Evolutionary conservation across 2,329 filamentous ascomycete species (phyloP).

Genomic region (Fusarium xyrophilum): DNA sequence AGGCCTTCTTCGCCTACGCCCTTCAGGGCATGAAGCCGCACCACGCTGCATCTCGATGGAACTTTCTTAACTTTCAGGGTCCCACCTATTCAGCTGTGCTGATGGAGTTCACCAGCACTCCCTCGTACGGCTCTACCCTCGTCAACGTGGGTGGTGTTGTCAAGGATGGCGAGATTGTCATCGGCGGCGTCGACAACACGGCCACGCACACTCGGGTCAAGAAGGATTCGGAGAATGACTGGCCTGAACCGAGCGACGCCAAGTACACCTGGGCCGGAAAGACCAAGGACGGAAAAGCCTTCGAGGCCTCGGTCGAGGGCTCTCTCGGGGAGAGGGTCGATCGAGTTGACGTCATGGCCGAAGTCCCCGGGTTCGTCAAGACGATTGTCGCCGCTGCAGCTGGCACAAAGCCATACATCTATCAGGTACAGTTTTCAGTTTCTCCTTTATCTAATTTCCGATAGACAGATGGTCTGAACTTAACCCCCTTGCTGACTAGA

Average conservation of each 20-base stretch:
- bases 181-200: conserved; percentile 70
- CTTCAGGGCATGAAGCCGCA: conserved; percentile 99
- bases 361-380: conserved; percentile 96
- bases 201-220: conserved; percentile 73
- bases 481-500: conserved; percentile 24
- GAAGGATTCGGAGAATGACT: conserved; percentile 79
- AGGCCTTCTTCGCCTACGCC: conserved; percentile 80
- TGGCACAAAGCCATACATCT: conserved; percentile 96
- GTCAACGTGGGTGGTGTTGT: conserved; percentile 85
- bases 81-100: conserved; percentile 85
- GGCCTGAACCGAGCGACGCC: conserved; percentile 82
- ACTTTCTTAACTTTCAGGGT: conserved; percentile 90
- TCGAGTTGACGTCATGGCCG: conserved; percentile 89
- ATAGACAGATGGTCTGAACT: conserved; percentile 6
- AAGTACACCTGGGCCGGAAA: conserved; percentile 81
- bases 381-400: conserved; percentile 85
- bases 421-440: conserved; percentile 70
- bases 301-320: conserved; percentile 74
- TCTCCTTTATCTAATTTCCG: conserved; percentile 8
- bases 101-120: conserved; percentile 96
- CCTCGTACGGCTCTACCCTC: conserved; percentile 85
- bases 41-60: conserved; percentile 91
- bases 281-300: conserved; percentile 75
- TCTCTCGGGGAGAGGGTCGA: conserved; percentile 74
- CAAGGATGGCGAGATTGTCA: conserved; percentile 80